A percentile compares a stretch with the other conserved stretches of the same genome.
Conservation (phyloP, 345 rosid genomes). For the Brassica juncea region DNA sequence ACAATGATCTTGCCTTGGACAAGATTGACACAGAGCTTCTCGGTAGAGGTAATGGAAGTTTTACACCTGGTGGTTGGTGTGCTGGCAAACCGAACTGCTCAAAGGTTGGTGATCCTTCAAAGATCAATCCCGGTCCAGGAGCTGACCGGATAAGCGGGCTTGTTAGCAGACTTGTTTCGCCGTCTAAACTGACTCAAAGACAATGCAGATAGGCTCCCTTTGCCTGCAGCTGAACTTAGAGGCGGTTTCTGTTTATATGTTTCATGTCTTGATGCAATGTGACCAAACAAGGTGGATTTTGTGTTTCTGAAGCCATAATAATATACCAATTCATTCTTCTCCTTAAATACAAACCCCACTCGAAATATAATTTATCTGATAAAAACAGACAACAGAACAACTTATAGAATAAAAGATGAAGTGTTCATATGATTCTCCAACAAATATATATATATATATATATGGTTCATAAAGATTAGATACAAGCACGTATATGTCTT, state of each 20-base stretch:
- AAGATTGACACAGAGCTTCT: conserved; percentile 38
- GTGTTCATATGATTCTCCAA: conserved; percentile 5
- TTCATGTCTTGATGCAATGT: background rate
- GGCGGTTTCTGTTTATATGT: background rate
- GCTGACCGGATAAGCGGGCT: conserved; percentile 61
- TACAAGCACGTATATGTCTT: conserved; percentile 2
- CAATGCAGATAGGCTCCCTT: conserved; percentile 67
- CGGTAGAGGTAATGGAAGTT: conserved; percentile 39
- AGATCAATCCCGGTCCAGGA: conserved; percentile 79
- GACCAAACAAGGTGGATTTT: background rate
- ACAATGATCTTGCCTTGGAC: conserved; percentile 39
- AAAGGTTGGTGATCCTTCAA: conserved; percentile 55
- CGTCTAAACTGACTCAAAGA: conserved; percentile 46
- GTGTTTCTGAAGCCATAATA: background rate
- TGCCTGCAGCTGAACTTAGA: conserved; percentile 8
- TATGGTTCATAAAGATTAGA: background rate
- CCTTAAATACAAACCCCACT: background rate
- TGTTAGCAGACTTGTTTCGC: conserved; percentile 49
- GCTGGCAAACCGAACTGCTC: conserved; percentile 68
- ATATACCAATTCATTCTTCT: conserved; percentile 9
- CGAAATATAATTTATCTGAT: background rate
- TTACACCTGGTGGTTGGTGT: conserved; percentile 98
- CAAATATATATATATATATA: background rate
- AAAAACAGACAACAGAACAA: background rate
- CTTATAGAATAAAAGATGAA: background rate